Base-by-base conservation (phyloP, 2,329 filamentous ascomycete species). In the Sclerotinia nivalis region DNA sequence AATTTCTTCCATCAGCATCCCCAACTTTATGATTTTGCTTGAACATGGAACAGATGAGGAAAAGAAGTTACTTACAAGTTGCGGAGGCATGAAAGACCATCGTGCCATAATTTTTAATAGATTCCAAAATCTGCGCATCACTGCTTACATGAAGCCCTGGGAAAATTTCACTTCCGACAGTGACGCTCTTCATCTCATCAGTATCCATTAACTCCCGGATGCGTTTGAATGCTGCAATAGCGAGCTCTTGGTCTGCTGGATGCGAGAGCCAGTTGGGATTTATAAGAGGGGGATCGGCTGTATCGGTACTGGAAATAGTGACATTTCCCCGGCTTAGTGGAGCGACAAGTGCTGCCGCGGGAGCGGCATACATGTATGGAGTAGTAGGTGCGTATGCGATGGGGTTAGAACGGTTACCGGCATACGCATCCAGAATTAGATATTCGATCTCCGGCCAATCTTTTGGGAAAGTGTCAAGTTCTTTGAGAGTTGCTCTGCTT, bases 201-300 rank as follows among this genome's bases (percentile, higher is more conserved):
- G 66, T 68, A 28, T 18, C 60, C 22, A 59, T 62, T 4, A 71
- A 8, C 25, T 82, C 73, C 0, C 84, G 80, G 0, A 79, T 73
- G 3, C 84, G 81, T 66, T 79, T 81, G 70, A 82, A 83, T 0
- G 77, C 75, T 0, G 80, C 79, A 15, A 86, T 71, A 4, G 80
- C 81, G 4, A 85, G 73, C 28, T 84, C 81, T 37, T 79, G 73
- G 52, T 86, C 84, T 2, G 78, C 76, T 5, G 79, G 78, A 18
- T 81, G 76, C 2, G 76, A 76, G 0, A 86, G 76, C 79, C 81
- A 86, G 72, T 83, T 83, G 2, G 82, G 81, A 72, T 84, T 79
- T 15, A 81, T 72, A 15, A 71, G 12, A 0, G 84, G 84, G 0
- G 74, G 72, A 25, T 81, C 79, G 0, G 73, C 69, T 0, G 76